Percentiles rank a stretch among this genome's conserved stretches.
Evolutionary conservation across 495 filamentous ascomycete genomes (phyloP).

Genomic region (Sphaerosporella brunnea): DNA sequence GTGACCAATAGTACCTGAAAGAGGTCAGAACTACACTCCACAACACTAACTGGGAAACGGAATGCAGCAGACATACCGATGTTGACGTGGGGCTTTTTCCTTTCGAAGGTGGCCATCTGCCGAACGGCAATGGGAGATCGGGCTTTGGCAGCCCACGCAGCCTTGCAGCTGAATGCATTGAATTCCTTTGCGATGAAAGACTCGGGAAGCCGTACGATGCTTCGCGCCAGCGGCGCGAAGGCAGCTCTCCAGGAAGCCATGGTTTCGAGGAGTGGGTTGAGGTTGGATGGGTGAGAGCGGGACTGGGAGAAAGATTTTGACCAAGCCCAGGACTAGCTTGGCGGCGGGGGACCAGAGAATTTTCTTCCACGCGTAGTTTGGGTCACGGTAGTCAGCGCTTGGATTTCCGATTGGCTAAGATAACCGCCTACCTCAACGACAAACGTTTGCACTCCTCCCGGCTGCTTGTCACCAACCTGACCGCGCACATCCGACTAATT

Average conservation of each 20-base stretch:
- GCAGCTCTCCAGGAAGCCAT: conserved; percentile 27
- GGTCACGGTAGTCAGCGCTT: too few species aligned
- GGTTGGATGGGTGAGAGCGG: conserved; percentile 1
- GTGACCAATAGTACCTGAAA: conserved; percentile 84
- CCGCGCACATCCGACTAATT: too few species aligned
- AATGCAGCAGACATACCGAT: conserved; percentile 44
- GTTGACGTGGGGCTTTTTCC: conserved; percentile 93
- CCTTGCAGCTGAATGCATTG: conserved; percentile 12
- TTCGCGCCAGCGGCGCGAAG: conserved; percentile 21
- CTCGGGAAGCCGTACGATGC: conserved; percentile 16
- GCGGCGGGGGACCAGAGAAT: too few species aligned
- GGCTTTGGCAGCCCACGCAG: conserved; percentile 15
- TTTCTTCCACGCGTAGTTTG: too few species aligned
- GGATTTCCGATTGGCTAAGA: too few species aligned
- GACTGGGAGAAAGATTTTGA: not conserved
- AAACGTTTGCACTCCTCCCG: too few species aligned
- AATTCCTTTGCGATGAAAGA: conserved; percentile 10
- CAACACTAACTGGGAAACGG: not conserved
- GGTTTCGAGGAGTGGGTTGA: conserved; percentile 8
- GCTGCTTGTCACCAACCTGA: too few species aligned
- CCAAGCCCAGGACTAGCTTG: too few species aligned
- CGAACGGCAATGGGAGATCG: conserved; percentile 24
- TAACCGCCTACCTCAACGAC: too few species aligned
- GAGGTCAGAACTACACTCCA: conserved; percentile 6
- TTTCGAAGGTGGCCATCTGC: conserved; percentile 48